phyloP scores from a whole-genome alignment of 257 asterid species.

The Osmanthus fragrans region DNA sequence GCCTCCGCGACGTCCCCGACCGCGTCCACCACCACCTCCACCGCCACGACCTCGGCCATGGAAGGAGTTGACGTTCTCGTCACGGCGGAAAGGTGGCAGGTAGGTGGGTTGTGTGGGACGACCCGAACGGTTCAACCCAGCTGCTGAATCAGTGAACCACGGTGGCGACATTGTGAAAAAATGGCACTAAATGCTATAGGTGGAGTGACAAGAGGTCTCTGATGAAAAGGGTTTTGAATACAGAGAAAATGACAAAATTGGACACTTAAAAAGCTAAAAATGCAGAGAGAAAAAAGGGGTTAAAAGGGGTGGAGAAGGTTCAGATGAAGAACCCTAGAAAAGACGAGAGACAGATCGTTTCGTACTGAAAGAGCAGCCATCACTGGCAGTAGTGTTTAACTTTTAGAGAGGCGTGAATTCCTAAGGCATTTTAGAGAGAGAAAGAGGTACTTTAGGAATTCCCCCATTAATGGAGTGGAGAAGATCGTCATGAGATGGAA shows the following conservation, averaged over 20 bases:
- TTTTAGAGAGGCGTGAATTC: background rate
- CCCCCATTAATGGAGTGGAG: background rate
- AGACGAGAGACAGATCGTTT: background rate
- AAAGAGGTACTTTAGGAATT: background rate
- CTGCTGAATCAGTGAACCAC: slow-evolving; percentile 33
- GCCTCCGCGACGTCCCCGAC: slow-evolving; percentile 9
- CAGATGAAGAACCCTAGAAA: background rate
- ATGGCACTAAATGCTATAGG: background rate
- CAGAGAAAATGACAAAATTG: background rate
- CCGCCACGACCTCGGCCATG: slow-evolving; percentile 17
- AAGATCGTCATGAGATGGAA: background rate
- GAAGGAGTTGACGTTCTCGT: slow-evolving; percentile 17
- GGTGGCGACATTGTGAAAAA: slow-evolving; percentile 30
- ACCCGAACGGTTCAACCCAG: slow-evolving; percentile 12
- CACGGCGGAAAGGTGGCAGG: slow-evolving; percentile 46
- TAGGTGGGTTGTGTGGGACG: slow-evolving; percentile 32
- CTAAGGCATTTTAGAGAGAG: background rate
- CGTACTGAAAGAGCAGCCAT: background rate
- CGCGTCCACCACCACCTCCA: slow-evolving; percentile 5
- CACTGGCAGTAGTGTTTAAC: background rate
- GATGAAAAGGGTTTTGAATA: background rate
- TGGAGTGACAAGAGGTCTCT: background rate
- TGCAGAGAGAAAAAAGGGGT: background rate
- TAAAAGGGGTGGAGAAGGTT: background rate
- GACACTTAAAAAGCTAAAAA: background rate